A percentile compares a stretch with the other conserved stretches of the same genome.
These are phyloP conservation scores for Phoma sp. DNA, from an alignment of 2,329 filamentous ascomycete species.

Conservation along the genomic window DNA sequence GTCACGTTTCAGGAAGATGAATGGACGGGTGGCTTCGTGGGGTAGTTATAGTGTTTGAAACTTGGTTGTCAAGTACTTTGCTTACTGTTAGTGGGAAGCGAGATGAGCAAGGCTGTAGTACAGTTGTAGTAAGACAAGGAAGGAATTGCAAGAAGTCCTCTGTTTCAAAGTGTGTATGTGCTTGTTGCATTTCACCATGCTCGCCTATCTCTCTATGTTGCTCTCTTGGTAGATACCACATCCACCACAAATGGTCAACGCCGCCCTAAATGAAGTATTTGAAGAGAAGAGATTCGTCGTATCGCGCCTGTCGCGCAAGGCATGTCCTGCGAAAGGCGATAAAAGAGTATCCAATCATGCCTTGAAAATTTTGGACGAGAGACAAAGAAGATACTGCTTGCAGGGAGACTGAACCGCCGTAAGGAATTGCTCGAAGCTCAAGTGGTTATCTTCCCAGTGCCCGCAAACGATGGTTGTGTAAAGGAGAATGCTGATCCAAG, in stretches of 20 bases:
- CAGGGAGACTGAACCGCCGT: constrained; percentile 16
- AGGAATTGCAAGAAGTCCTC: not conserved
- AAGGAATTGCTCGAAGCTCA: constrained; percentile 38
- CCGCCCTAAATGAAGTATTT: constrained; percentile 16
- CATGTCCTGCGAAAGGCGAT: constrained; percentile 5
- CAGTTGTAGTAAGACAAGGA: not conserved
- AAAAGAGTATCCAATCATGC: constrained; percentile 13
- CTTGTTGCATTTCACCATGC: constrained; percentile 15
- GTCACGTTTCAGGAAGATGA: constrained; percentile 1
- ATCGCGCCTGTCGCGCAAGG: constrained; percentile 7
- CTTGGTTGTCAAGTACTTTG: not conserved
- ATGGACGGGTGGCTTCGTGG: not conserved
- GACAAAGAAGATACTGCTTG: constrained; percentile 22
- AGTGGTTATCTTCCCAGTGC: constrained; percentile 38
- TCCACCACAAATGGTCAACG: constrained; percentile 12
- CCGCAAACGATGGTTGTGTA: constrained; percentile 17
- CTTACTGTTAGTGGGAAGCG: not conserved
- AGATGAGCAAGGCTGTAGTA: not conserved
- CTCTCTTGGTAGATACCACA: constrained; percentile 2
- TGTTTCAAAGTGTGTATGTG: constrained; percentile 9
- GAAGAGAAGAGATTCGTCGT: constrained; percentile 14
- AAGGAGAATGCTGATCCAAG: constrained; percentile 33
- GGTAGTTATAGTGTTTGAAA: not conserved
- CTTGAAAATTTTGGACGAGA: constrained; percentile 23
- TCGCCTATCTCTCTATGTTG: constrained; percentile 9